These are phyloP conservation scores for Monosporascus sp. DNA, from an alignment of 2,329 filamentous ascomycete genomes.

Conservation along the genomic window DNA sequence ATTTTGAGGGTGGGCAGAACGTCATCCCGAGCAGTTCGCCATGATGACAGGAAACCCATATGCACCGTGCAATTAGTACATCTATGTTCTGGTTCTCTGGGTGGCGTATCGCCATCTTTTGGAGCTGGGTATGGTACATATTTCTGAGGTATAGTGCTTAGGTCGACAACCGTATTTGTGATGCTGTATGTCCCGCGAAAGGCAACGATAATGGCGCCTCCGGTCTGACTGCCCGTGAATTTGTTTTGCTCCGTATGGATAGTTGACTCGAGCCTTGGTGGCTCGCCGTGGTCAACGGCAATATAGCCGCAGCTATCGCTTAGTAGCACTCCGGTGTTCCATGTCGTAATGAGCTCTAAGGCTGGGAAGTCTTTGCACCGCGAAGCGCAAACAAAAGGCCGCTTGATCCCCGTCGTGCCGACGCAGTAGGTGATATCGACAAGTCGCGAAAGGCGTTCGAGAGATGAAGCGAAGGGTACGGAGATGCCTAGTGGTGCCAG, in stretches of 20 bases:
- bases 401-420: slow-evolving; percentile 71
- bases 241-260: slow-evolving; percentile 5
- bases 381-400: slow-evolving; percentile 79
- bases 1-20: slow-evolving; percentile 63
- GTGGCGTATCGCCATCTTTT: slow-evolving; percentile 31
- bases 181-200: slow-evolving; percentile 95
- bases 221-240: slow-evolving; percentile 4
- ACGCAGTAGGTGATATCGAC: slow-evolving; percentile 96
- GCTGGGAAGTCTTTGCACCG: slow-evolving; percentile 78
- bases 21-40: slow-evolving; percentile 65
- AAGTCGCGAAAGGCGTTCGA: slow-evolving; percentile 83
- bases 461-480: slow-evolving; percentile 63
- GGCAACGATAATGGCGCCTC: slow-evolving; percentile 65
- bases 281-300: slow-evolving; percentile 67
- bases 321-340: slow-evolving; percentile 83
- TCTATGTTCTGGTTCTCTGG: slow-evolving; percentile 38
- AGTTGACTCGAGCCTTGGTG: slow-evolving; percentile 9
- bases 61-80: slow-evolving; percentile 92
- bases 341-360: slow-evolving; percentile 76
- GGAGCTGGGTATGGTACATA: slow-evolving; percentile 79
- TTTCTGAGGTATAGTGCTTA: slow-evolving; percentile 82
- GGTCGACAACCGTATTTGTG: slow-evolving; percentile 82
- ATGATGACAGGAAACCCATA: slow-evolving; percentile 80
- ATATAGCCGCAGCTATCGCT: slow-evolving; percentile 93
- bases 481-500: slow-evolving; percentile 40